Conservation (phyloP, 2,329 filamentous ascomycete species). For the Fusarium irregulare region DNA sequence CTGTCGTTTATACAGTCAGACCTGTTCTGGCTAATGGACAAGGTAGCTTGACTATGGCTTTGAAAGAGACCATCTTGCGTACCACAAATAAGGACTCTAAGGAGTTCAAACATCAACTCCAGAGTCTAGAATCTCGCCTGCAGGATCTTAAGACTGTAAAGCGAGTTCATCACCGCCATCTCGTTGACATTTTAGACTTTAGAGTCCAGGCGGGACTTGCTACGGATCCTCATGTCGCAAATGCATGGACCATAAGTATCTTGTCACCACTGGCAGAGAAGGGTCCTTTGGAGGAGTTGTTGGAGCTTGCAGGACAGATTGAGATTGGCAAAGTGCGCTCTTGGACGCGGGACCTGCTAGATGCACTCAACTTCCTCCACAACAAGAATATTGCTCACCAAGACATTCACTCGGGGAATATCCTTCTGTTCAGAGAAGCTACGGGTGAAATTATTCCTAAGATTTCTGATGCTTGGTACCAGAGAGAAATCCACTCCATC, state of each 20-base stretch:
- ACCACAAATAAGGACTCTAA: constrained; percentile 67
- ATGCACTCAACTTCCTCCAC: constrained; percentile 89
- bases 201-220: constrained; percentile 72
- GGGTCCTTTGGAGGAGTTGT: constrained; percentile 82
- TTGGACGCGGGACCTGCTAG: constrained; percentile 92
- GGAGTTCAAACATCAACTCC: constrained; percentile 79
- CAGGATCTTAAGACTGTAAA: constrained; percentile 80
- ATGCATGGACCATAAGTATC: constrained; percentile 77
- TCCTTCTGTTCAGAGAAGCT: constrained; percentile 78
- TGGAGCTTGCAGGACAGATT: constrained; percentile 81
- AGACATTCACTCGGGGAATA: constrained; percentile 81
- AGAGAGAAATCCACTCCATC: constrained; percentile 73
- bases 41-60: constrained; percentile 71
- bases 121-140: constrained; percentile 79
- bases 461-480: constrained; percentile 78
- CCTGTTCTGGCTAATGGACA: constrained; percentile 69
- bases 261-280: constrained; percentile 83
- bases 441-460: constrained; percentile 78
- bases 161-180: constrained; percentile 77
- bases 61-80: constrained; percentile 76
- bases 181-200: constrained; percentile 85
- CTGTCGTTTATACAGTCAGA: constrained; percentile 77
- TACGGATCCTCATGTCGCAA: constrained; percentile 51
- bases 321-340: constrained; percentile 81
- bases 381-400: constrained; percentile 86